phyloP scores from a whole-genome alignment of 1,139 yeast genomes.

The Kodamaea fungicola region DNA sequence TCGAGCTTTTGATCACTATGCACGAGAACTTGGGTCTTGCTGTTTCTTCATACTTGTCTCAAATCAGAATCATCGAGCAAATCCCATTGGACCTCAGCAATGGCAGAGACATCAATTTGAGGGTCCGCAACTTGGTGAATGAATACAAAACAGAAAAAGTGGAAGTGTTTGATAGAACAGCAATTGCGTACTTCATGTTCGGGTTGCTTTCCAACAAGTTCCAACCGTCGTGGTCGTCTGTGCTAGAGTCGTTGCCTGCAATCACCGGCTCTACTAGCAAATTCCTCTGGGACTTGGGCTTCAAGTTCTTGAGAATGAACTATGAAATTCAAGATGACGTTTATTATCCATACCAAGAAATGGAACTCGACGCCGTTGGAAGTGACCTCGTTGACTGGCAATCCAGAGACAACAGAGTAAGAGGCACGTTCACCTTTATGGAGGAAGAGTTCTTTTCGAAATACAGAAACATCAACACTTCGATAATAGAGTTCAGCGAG shows the following conservation, averaged over 20 bases:
- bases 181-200: constrained; percentile 57
- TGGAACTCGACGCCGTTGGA: constrained; percentile 15
- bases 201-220: constrained; percentile 76
- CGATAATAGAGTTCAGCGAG: constrained; percentile 37
- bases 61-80: constrained; percentile 62
- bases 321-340: constrained; percentile 18
- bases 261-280: constrained; percentile 42
- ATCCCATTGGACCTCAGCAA: constrained; percentile 67
- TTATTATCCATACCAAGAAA: constrained; percentile 12
- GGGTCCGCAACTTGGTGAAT: constrained; percentile 61
- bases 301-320: constrained; percentile 35
- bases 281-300: constrained; percentile 56
- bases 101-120: constrained; percentile 70
- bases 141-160: constrained; percentile 42
- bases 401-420: constrained; percentile 29
- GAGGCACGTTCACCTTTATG: constrained; percentile 22
- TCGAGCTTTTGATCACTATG: constrained; percentile 36
- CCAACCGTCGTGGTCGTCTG: constrained; percentile 83
- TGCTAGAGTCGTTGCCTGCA: constrained; percentile 55
- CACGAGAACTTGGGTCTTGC: constrained; percentile 22
- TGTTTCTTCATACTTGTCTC: constrained; percentile 30
- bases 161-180: constrained; percentile 27
- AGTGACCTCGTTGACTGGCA: constrained; percentile 25
- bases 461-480: constrained; percentile 19
- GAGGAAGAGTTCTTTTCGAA: constrained; percentile 19